Conservation (phyloP, 768 basidiomycete species). For the Paxillus involutus region DNA sequence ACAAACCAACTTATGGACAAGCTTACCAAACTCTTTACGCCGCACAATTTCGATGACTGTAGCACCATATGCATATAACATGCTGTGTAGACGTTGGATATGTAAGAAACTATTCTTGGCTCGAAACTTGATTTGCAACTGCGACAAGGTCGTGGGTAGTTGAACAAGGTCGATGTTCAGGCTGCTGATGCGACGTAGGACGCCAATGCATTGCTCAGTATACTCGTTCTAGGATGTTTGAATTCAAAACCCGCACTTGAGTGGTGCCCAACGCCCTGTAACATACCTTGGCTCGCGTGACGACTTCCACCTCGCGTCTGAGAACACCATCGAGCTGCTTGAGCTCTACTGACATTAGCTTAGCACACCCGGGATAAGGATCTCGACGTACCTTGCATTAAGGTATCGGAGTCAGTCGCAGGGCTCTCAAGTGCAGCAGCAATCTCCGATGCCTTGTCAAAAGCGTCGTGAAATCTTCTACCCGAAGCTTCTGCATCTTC, state of each 20-base stretch:
- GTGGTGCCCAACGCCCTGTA: neutral
- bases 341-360: slow-evolving; percentile 47
- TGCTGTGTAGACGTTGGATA: slow-evolving; percentile 82
- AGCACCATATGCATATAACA: slow-evolving; percentile 91
- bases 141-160: slow-evolving; percentile 61
- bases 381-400: slow-evolving; percentile 48
- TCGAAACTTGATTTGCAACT: slow-evolving; percentile 73
- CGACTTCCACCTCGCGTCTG: slow-evolving; percentile 58
- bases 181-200: slow-evolving; percentile 72
- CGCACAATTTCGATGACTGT: slow-evolving; percentile 90
- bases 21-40: slow-evolving; percentile 83
- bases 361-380: neutral
- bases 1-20: neutral
- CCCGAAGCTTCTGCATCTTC: slow-evolving; percentile 59
- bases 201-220: slow-evolving; percentile 62
- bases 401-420: slow-evolving; percentile 45
- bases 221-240: slow-evolving; percentile 59
- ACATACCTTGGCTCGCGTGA: slow-evolving; percentile 55
- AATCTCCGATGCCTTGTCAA: slow-evolving; percentile 54
- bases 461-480: slow-evolving; percentile 57
- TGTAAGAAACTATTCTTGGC: slow-evolving; percentile 85
- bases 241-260: slow-evolving; percentile 20
- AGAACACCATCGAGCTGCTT: slow-evolving; percentile 60
- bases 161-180: slow-evolving; percentile 82
- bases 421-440: slow-evolving; percentile 57